Base-by-base conservation (phyloP, 2,329 filamentous ascomycete genomes). In the Arthrinium puccinioides region DNA sequence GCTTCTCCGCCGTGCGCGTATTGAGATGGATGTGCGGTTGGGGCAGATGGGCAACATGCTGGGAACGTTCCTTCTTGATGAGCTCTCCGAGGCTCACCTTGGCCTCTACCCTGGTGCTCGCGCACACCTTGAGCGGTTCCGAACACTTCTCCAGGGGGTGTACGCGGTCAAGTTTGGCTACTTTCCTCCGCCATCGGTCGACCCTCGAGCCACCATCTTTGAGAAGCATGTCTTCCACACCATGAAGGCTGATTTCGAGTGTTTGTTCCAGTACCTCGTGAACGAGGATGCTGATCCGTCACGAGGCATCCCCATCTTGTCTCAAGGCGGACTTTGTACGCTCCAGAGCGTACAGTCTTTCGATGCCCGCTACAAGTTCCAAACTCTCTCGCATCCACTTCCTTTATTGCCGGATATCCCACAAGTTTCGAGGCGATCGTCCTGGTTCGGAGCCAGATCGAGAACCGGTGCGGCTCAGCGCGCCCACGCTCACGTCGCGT, bases 121-220 rank as follows among this genome's bases (percentile, higher is more conserved):
- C 44, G 68, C 73, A 4, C 85, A 92, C 48, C 70, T 90, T 1
- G 79, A 87, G 43, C 74, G 75, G 2, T 90, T 90, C 54, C 71
- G 84, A 32, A 70, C 74, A 8, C 84, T 86, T 44, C 57, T 92
- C 1, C 67, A 80, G 19, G 66, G 68, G 1, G 82, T 79, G 49
- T 89, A 87, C 51, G 65, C 76, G 1, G 67, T 72, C 1, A 79
- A 79, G 37, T 69, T 87, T 21, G 83, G 84, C 5, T 82, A 80
- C 46, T 90, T 84, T 58, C 85, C 86, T 1, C 84, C 84, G 0
- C 62, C 63, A 3, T 55, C 62, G 2, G 54, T 62, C 18, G 61
- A 68, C 26, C 43, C 50, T 2, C 57, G 61, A 15, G 66, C 60
- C 37, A 51, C 59, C 6, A 56, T 70, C 2, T 83, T 82, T 44